Base-by-base conservation (phyloP, 257 asterid species). In the Fraxinus americana region DNA sequence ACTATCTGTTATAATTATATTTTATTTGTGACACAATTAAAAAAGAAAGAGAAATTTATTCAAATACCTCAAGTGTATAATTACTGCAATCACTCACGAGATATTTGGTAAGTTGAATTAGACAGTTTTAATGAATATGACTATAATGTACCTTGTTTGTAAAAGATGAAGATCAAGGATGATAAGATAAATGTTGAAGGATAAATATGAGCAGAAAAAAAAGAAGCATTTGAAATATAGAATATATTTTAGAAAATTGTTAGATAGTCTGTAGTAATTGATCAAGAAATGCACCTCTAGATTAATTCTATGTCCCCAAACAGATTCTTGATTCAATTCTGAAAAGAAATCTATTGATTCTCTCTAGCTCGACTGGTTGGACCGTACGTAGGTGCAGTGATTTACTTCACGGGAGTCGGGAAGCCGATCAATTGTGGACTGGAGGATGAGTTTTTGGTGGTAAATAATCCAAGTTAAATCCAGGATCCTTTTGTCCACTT, bases 381-480 rank as follows among this genome's bases (percentile, higher is more conserved):
- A 63, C 69, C 7, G 21, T 23, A 25, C 8, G 35, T 7, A 61
- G 32, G 34, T 63, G 65, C 27, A 5, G 23, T 52, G 2, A 19
- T 19, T 52, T 52, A 52, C 61, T 19, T 52, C 9, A 17, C 21
- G 13, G 67, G 34, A 9, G 68, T 3, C 2, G 14, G n/a, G 4
- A n/a, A 19, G 27, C 11, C 3, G 68, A 61, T 61, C 68, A 61
- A 25, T 61, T 61, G 34, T 61, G 68, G 68, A 25, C 32, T 2
- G 68, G 68, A 61, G 68, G 68, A 23, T 61, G 68, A 61, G 68
- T 61, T 9, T 61, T 61, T 23, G 68, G 68, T 8, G 68, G 68
- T 19, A 61, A 61, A 61, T 61, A 61, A 25, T 61, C 68, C 68
- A 61, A 61, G 68, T 61, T 61, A 23, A 61, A 61, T 25, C 68